These are phyloP conservation scores for Chlorella sp. DNA, from an alignment of 139 green algal species.

Conservation along the genomic window DNA sequence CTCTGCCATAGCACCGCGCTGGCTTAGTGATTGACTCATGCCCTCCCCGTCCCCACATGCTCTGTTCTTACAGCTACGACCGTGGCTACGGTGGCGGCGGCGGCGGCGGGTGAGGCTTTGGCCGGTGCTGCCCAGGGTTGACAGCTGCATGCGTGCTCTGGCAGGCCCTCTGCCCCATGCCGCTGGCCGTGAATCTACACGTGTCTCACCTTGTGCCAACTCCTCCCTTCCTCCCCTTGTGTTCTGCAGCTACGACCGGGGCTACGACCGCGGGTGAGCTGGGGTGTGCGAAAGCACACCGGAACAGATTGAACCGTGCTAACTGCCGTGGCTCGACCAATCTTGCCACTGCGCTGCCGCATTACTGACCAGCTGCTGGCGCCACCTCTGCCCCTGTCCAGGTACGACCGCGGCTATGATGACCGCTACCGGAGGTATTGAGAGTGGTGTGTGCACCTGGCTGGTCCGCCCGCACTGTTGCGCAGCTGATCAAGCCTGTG, in stretches of 20 bases:
- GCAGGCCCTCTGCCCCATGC: too few species aligned
- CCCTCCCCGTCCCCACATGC: background rate
- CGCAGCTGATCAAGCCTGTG: too few species aligned
- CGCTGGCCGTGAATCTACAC: too few species aligned
- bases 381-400: too few species aligned
- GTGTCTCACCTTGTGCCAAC: background rate
- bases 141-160: too few species aligned
- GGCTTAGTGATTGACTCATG: background rate
- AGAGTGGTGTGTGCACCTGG: background rate
- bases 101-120: background rate
- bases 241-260: slow-evolving; percentile 2
- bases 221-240: background rate
- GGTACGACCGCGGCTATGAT: slow-evolving; percentile 23
- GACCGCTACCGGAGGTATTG: slow-evolving; percentile 4
- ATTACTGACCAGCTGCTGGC: too few species aligned
- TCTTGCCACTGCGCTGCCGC: too few species aligned
- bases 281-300: too few species aligned
- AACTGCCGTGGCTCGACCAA: too few species aligned
- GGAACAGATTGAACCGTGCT: too few species aligned
- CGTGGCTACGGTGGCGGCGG: slow-evolving; percentile 3
- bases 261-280: background rate
- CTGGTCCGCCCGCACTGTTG: background rate
- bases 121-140: background rate
- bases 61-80: background rate
- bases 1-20: too few species aligned